Percentiles rank a stretch among this genome's conserved stretches.
phyloP scores from a whole-genome alignment of 192 early-diverging fungal genomes.

The Chytriomyces sp. region DNA sequence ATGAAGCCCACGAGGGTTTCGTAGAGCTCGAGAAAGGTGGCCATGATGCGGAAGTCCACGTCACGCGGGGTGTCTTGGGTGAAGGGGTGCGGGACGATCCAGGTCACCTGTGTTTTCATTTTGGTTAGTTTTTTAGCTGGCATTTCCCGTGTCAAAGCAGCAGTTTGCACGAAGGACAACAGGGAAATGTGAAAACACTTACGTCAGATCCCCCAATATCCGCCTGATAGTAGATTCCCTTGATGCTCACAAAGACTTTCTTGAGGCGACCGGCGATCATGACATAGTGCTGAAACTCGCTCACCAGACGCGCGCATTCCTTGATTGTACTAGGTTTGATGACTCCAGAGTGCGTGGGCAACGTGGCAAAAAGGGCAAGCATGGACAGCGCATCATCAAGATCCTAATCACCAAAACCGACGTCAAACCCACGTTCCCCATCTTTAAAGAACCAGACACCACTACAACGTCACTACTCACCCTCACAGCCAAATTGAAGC shows the following conservation, averaged over 20 bases:
- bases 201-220: constrained; percentile 87
- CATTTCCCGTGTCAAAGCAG: too few species aligned
- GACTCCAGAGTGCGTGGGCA: constrained; percentile 71
- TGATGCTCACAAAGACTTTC: constrained; percentile 95
- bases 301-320: constrained; percentile 76
- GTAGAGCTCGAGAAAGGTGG: constrained; percentile 96
- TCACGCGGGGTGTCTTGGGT: constrained; percentile 84
- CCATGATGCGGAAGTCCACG: constrained; percentile 97
- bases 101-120: constrained; percentile 63
- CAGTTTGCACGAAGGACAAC: not conserved
- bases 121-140: too few species aligned
- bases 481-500: constrained; percentile 23
- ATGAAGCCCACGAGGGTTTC: constrained; percentile 90
- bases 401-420: constrained; percentile 64
- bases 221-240: constrained; percentile 99
- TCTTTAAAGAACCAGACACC: not conserved
- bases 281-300: constrained; percentile 94
- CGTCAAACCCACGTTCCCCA: not conserved
- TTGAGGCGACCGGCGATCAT: constrained; percentile 76
- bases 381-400: constrained; percentile 98
- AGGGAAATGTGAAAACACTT: not conserved
- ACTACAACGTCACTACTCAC: not conserved
- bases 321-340: constrained; percentile 40
- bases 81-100: constrained; percentile 97
- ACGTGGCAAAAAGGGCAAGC: constrained; percentile 89